Base-by-base conservation (phyloP, 148 eudicot species). In the Spergularia bocconei region DNA sequence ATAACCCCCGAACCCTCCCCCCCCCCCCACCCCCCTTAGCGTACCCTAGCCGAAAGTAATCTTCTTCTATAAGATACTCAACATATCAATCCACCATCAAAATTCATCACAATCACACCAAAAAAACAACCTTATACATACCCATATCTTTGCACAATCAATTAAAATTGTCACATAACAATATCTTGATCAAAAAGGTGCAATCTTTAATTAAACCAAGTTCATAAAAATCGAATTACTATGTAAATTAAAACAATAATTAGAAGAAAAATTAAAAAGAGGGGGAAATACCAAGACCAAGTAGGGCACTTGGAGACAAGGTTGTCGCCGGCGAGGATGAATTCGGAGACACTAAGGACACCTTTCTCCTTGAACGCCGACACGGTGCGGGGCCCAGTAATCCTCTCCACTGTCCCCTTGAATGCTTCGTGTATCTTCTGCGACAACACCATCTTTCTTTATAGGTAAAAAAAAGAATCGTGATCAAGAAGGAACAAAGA, bases 341-440 rank as follows among this genome's bases (percentile, higher is more conserved):
- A 94, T 68, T 94, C 98, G 70, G 69, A 79, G 81, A 94, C 82
- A 83, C 89, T 87, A 48, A 94, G 91, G n/a, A 94, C 98, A 2
- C 98, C 98, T 77, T 94, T 94, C 75, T 94, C 98, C 20, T 91
- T 94, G 85, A 91, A 94, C 6, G 98, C 98, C 16, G 98, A 91
- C 16, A 91, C 93, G 15, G 93, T 89, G 21, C 98, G 91, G 51
- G 90, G 97, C 44, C 84, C 88, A 21, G 97, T 90, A 12, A 94
- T 86, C 74, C 96, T 77, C 88, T 94, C 98, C 1, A 91, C 91
- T 57, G 98, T 89, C 16, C 96, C 95, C 74, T 94, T 94, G 86
- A 86, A 90, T 8, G 92, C 97, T 67, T 85, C 97, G 84, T 94
- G 97, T 41, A 94, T 23, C 88, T 85, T 91, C 88, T 90, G 91